A percentile compares a stretch with the other conserved stretches of the same genome.
Evolutionary conservation across 2,329 filamentous ascomycete species (phyloP).

Genomic region (Colletotrichum tropicicola): DNA sequence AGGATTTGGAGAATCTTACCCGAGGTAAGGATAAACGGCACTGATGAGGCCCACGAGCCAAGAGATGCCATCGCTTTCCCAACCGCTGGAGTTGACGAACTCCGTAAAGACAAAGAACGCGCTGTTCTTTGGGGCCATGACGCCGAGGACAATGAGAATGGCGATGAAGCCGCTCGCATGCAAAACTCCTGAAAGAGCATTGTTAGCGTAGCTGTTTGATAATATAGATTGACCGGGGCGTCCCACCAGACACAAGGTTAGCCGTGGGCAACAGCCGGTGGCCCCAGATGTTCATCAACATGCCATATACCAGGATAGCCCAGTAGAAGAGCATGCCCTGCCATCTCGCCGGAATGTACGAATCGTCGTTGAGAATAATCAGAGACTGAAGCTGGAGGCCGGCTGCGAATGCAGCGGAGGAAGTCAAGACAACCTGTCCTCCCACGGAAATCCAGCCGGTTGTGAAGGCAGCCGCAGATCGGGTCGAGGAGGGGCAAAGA

Average conservation of each 20-base stretch:
- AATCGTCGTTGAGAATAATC: constrained; percentile 50
- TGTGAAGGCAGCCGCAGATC: constrained; percentile 47
- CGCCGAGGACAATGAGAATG: constrained; percentile 39
- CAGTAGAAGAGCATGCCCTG: constrained; percentile 58
- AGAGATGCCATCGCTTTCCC: constrained; percentile 40
- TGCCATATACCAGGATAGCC: constrained; percentile 48
- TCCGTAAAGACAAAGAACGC: constrained; percentile 42
- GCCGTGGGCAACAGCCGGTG: constrained; percentile 44
- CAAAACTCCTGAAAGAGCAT: constrained; percentile 31
- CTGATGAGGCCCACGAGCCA: constrained; percentile 44
- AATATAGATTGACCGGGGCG: not conserved
- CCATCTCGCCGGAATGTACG: constrained; percentile 51
- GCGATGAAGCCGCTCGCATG: constrained; percentile 39
- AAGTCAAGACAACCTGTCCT: constrained; percentile 54
- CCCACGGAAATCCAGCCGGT: constrained; percentile 56
- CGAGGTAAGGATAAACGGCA: constrained; percentile 43
- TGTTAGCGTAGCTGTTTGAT: not conserved
- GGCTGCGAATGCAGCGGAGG: constrained; percentile 55
- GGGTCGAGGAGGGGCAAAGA: constrained; percentile 43
- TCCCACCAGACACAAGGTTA: constrained; percentile 37
- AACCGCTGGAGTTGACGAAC: constrained; percentile 42
- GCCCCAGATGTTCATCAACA: constrained; percentile 52
- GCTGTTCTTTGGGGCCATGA: constrained; percentile 41
- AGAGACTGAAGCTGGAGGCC: constrained; percentile 53
- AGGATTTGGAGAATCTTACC: constrained; percentile 37